Conservation (phyloP, 257 asterid species). For the Penstemon barbatus region DNA sequence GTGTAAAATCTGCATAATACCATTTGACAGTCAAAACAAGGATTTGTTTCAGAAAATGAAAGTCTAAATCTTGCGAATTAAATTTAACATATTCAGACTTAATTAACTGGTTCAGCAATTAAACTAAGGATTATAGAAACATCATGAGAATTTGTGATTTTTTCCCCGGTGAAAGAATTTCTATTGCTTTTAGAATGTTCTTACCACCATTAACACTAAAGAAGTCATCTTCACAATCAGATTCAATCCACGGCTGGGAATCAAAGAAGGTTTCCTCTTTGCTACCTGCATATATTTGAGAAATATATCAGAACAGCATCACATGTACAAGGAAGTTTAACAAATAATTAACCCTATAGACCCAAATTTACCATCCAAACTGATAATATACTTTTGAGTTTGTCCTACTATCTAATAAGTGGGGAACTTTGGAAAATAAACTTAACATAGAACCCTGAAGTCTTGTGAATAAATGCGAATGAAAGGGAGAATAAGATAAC, state of each 20-base stretch:
- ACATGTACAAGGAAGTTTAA: neutral
- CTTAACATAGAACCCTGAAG: neutral
- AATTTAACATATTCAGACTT: neutral
- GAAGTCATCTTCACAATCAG: conserved; percentile 86
- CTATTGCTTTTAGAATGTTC: conserved; percentile 22
- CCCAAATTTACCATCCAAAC: neutral
- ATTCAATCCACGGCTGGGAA: conserved; percentile 80
- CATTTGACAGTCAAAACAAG: neutral
- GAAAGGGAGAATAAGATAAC: conserved; percentile 5
- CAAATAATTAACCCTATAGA: neutral
- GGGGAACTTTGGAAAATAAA: neutral
- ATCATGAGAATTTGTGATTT: too few relatives aligned
- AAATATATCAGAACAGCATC: conserved; percentile 22
- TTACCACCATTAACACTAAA: conserved; percentile 85
- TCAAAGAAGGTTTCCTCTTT: conserved; percentile 80
- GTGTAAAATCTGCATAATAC: conserved; percentile 61
- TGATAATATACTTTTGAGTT: neutral
- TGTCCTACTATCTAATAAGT: neutral
- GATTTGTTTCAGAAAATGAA: neutral
- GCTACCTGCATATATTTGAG: conserved; percentile 57
- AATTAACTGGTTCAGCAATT: neutral
- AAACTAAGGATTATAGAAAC: too few relatives aligned
- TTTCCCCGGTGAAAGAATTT: too few relatives aligned
- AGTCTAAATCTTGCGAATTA: neutral
- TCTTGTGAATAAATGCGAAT: neutral